A percentile compares a stretch with the other conserved stretches of the same genome.
phyloP scores from a whole-genome alignment of 2,329 filamentous ascomycete species.

The Aulographum hederae region DNA sequence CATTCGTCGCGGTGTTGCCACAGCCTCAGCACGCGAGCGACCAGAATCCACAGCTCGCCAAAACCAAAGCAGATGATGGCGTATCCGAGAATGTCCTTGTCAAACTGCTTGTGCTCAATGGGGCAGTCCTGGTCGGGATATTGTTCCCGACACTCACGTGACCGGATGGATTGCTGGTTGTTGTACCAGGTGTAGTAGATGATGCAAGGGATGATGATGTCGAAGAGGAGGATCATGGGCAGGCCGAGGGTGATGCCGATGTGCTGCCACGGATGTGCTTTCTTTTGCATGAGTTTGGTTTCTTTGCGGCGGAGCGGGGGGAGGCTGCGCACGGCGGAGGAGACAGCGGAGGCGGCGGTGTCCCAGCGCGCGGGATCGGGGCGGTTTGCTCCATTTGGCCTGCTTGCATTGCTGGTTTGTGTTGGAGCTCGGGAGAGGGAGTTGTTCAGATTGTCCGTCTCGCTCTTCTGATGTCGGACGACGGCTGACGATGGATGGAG shows the following conservation, averaged over 20 bases:
- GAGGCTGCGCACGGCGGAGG: too few species aligned
- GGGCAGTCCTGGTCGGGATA: slow-evolving; percentile 6
- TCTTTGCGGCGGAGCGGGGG: slow-evolving; percentile 1
- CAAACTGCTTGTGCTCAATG: slow-evolving; percentile 9
- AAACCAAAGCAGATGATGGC: slow-evolving; percentile 13
- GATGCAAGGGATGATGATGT: slow-evolving; percentile 13
- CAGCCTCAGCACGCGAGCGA: slow-evolving; percentile 11
- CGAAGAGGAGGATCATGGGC: slow-evolving; percentile 13
- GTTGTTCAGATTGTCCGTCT: too few species aligned
- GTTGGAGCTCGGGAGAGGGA: too few species aligned
- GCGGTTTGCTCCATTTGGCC: too few species aligned
- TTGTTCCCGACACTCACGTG: slow-evolving; percentile 6
- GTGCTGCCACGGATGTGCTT: slow-evolving; percentile 11
- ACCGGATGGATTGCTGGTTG: slow-evolving; percentile 6
- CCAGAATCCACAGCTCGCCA: slow-evolving; percentile 14
- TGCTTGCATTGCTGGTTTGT: too few species aligned
- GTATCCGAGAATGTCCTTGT: slow-evolving; percentile 12
- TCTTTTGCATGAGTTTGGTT: slow-evolving; percentile 9
- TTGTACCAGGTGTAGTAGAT: slow-evolving; percentile 15
- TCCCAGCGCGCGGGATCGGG: too few species aligned
- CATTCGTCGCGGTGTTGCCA: slow-evolving; percentile 11
- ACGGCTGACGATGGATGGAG: too few species aligned
- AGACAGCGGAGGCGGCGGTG: too few species aligned
- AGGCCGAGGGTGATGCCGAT: slow-evolving; percentile 12
- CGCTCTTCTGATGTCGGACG: too few species aligned